phyloP scores from a whole-genome alignment of 176 grass and related monocot genomes.

The Aegilops speltoides region DNA sequence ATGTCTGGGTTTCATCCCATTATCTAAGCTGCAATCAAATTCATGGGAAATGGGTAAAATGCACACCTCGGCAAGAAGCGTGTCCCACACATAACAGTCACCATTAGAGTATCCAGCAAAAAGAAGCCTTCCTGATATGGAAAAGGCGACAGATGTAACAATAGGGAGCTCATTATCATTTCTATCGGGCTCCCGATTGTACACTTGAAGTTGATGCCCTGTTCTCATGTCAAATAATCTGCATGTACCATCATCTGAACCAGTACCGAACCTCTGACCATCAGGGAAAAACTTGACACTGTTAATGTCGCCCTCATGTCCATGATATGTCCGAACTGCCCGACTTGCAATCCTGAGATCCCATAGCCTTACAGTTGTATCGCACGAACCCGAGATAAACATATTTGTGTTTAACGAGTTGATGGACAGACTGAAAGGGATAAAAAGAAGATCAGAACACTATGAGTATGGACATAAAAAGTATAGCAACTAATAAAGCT shows the following conservation, averaged over 20 bases:
- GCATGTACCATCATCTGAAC: constrained; percentile 94
- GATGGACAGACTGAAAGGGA: constrained; percentile 74
- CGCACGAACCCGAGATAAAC: constrained; percentile 98
- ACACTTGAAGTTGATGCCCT: constrained; percentile 96
- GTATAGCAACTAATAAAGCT: constrained; percentile 5
- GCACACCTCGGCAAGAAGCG: constrained; percentile 84
- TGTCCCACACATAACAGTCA: constrained; percentile 98
- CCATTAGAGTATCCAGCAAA: constrained; percentile 99
- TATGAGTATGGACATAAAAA: background rate
- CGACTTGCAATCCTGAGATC: constrained; percentile 93
- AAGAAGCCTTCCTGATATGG: constrained; percentile 97
- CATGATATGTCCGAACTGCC: constrained; percentile 89
- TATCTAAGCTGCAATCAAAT: constrained; percentile 5
- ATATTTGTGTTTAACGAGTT: constrained; percentile 78
- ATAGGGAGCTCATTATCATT: constrained; percentile 68
- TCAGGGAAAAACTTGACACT: constrained; percentile 98
- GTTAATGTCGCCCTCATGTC: constrained; percentile 84
- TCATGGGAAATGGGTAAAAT: background rate
- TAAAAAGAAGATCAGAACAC: constrained; percentile 3
- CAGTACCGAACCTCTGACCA: constrained; percentile 92
- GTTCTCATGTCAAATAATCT: constrained; percentile 98
- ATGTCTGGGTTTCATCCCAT: constrained; percentile 6
- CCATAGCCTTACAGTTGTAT: constrained; percentile 89
- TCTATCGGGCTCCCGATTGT: constrained; percentile 53
- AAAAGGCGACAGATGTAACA: constrained; percentile 95